phyloP scores from a whole-genome alignment of 768 basidiomycete genomes.

The Atractiella rhizophila region DNA sequence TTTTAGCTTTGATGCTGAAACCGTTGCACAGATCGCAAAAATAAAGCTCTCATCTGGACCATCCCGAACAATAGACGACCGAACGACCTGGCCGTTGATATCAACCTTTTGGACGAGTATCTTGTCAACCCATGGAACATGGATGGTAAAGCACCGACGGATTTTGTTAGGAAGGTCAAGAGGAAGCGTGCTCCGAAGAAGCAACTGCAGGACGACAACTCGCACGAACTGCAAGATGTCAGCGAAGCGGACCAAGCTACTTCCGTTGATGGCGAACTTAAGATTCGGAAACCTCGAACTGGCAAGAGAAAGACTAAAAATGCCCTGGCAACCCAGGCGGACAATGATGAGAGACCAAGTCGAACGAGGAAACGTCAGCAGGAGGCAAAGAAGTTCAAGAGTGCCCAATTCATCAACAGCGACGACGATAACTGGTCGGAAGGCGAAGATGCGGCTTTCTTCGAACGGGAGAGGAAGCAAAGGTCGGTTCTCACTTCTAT shows the following conservation, averaged over 20 bases:
- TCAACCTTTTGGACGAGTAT: slow-evolving; percentile 60
- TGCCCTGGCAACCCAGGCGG: not conserved
- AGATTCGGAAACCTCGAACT: slow-evolving; percentile 2
- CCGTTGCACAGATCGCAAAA: slow-evolving; percentile 25
- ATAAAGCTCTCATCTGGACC: slow-evolving; percentile 31
- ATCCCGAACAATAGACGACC: slow-evolving; percentile 48
- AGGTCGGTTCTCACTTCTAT: too few species aligned
- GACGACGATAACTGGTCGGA: slow-evolving; percentile 12
- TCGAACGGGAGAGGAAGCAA: slow-evolving; percentile 6
- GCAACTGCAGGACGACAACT: slow-evolving; percentile 1
- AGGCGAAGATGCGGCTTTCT: slow-evolving; percentile 11
- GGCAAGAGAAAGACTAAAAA: not conserved
- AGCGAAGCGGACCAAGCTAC: slow-evolving; percentile 2
- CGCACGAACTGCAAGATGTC: not conserved
- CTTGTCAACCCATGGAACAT: slow-evolving; percentile 55
- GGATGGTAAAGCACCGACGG: slow-evolving; percentile 38
- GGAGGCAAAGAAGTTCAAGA: slow-evolving; percentile 12
- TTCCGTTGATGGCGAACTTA: not conserved
- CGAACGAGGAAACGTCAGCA: slow-evolving; percentile 8
- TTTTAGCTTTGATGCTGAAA: not conserved
- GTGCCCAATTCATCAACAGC: slow-evolving; percentile 14
- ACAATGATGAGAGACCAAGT: not conserved
- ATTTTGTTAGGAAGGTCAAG: slow-evolving; percentile 30
- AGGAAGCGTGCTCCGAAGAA: slow-evolving; percentile 2
- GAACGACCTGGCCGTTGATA: slow-evolving; percentile 37